phyloP scores from a whole-genome alignment of 164 flowering plant genomes.

The Piper longum region DNA sequence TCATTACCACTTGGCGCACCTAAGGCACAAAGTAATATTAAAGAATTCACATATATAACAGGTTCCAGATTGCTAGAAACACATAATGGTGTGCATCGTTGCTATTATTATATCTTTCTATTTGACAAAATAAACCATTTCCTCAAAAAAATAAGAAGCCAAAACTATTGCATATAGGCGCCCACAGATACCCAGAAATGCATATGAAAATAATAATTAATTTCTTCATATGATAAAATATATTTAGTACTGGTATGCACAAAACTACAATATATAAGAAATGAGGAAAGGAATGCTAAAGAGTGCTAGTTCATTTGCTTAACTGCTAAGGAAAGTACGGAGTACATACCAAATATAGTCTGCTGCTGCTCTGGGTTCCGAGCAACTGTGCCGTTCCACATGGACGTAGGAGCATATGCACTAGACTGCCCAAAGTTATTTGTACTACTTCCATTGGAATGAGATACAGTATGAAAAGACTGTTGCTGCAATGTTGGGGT shows the following conservation, averaged over 20 bases:
- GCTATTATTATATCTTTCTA: too few species aligned
- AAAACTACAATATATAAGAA: background rate
- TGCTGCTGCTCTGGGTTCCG: slow-evolving; percentile 31
- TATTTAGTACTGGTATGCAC: too few species aligned
- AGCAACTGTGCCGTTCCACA: slow-evolving; percentile 56
- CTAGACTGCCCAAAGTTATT: slow-evolving; percentile 10
- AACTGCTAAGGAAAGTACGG: background rate
- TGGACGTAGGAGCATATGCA: slow-evolving; percentile 1
- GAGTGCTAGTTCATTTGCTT: background rate
- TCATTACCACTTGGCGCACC: slow-evolving; percentile 29
- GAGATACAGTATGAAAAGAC: slow-evolving; percentile 22
- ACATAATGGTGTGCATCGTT: too few species aligned
- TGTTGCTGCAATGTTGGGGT: slow-evolving; percentile 35
- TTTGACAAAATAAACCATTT: too few species aligned
- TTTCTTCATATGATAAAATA: too few species aligned
- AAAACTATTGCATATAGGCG: too few species aligned
- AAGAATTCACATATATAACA: background rate
- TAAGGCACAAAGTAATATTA: background rate
- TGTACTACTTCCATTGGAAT: slow-evolving; percentile 46
- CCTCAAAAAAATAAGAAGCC: too few species aligned
- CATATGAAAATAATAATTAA: too few species aligned
- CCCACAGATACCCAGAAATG: too few species aligned
- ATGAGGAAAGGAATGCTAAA: background rate
- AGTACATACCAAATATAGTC: slow-evolving; percentile 19
- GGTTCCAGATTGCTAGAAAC: background rate